These are phyloP conservation scores for Penstemon eatonii DNA, from an alignment of 257 asterid species.

Conservation along the genomic window DNA sequence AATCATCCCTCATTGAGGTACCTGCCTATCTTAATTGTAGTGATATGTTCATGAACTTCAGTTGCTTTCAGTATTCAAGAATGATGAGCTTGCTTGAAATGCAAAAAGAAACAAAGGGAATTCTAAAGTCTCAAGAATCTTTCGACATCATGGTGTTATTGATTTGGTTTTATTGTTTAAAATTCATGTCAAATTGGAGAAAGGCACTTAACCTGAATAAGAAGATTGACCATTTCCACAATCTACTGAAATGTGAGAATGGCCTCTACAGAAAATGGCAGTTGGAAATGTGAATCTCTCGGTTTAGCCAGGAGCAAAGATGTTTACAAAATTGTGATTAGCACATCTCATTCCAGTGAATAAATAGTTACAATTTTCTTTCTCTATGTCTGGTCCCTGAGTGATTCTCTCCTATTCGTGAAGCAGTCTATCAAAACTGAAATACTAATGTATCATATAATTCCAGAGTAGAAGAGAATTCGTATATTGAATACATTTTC, in stretches of 20 bases:
- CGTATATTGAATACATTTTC: neutral
- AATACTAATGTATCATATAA: too few species aligned
- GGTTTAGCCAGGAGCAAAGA: too few species aligned
- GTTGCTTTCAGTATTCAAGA: slow-evolving; percentile 1
- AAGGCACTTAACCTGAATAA: neutral
- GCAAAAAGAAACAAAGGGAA: neutral
- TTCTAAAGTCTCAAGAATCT: neutral
- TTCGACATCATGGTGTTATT: neutral
- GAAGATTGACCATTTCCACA: neutral
- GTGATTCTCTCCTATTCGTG: too few species aligned
- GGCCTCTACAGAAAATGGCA: too few species aligned
- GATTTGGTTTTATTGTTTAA: slow-evolving; percentile 3
- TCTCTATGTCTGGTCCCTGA: too few species aligned
- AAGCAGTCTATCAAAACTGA: too few species aligned
- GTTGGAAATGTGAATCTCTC: too few species aligned
- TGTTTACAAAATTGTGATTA: too few species aligned
- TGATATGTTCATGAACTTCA: slow-evolving; percentile 7
- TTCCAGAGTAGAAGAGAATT: too few species aligned
- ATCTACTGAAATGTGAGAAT: too few species aligned
- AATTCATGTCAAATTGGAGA: slow-evolving; percentile 1
- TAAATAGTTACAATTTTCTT: too few species aligned
- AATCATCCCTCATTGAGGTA: slow-evolving; percentile 57
- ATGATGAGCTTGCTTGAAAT: neutral
- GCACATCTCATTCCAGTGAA: too few species aligned
- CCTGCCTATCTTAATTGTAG: slow-evolving; percentile 19